Percentiles rank a stretch among this genome's conserved stretches.
Conservation (phyloP, 2,329 filamentous ascomycete species). For the Microcyclospora pomicola region DNA sequence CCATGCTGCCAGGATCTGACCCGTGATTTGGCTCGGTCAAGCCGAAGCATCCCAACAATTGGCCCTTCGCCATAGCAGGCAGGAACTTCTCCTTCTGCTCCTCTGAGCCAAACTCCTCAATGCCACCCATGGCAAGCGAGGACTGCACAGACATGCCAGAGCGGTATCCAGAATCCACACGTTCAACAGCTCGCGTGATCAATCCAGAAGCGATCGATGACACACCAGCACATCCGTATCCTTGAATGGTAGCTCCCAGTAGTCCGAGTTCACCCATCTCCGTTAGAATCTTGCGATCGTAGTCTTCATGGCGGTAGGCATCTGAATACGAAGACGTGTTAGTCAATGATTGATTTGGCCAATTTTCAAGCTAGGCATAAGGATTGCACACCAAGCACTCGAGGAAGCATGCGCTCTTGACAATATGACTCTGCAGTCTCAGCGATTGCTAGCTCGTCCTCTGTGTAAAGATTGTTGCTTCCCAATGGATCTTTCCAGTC, state of each 20-base stretch:
- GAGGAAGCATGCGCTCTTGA: conserved; percentile 73
- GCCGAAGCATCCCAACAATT: conserved; percentile 73
- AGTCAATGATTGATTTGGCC: not conserved
- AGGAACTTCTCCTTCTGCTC: conserved; percentile 80
- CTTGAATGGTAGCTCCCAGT: conserved; percentile 71
- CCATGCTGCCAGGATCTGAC: conserved; percentile 83
- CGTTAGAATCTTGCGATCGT: conserved; percentile 69
- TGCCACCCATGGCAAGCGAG: conserved; percentile 85
- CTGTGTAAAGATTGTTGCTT: conserved; percentile 61
- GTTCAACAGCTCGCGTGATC: conserved; percentile 80
- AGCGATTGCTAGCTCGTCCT: conserved; percentile 79
- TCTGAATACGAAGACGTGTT: conserved; percentile 35
- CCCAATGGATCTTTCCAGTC: conserved; percentile 86
- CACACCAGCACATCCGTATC: conserved; percentile 77
- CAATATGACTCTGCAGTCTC: conserved; percentile 90
- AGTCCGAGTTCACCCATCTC: conserved; percentile 93
- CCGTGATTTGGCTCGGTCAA: conserved; percentile 88
- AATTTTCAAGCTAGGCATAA: not conserved
- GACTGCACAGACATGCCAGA: conserved; percentile 91
- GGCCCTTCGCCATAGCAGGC: conserved; percentile 68
- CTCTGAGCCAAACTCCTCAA: conserved; percentile 71
- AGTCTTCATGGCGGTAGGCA: conserved; percentile 74
- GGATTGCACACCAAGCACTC: conserved; percentile 56
- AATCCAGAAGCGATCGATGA: conserved; percentile 79
- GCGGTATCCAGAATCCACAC: conserved; percentile 81